A percentile compares a stretch with the other conserved stretches of the same genome.
Evolutionary conservation across 805 yeast species (phyloP).

Genomic region (Candida anglica): DNA sequence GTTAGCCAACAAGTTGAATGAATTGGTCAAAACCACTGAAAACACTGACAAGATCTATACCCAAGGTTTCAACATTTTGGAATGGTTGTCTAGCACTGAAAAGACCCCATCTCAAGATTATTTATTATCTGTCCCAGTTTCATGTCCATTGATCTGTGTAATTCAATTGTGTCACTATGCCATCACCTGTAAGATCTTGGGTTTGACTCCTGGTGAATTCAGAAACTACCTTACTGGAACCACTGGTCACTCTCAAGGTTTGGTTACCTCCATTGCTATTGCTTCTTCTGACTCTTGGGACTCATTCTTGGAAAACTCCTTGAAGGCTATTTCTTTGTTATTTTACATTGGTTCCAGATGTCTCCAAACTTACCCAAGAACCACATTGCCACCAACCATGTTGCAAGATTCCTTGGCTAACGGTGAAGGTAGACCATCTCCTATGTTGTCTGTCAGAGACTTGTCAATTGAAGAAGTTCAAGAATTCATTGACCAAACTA

Average conservation of each 20-base stretch:
- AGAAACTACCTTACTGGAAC: slow-evolving; percentile 66
- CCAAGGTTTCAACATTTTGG: slow-evolving; percentile 84
- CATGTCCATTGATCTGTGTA: slow-evolving; percentile 96
- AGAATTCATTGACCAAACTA: slow-evolving; percentile 75
- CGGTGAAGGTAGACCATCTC: slow-evolving; percentile 95
- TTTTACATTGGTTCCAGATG: slow-evolving; percentile 94
- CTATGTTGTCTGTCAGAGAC: slow-evolving; percentile 94
- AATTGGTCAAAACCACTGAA: slow-evolving; percentile 64
- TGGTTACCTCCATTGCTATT: slow-evolving; percentile 89
- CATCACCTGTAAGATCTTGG: slow-evolving; percentile 78
- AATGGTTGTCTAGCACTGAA: slow-evolving; percentile 84
- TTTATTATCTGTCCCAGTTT: slow-evolving; percentile 84
- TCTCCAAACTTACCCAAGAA: slow-evolving; percentile 85
- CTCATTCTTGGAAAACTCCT: slow-evolving; percentile 64
- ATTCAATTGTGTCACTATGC: slow-evolving; percentile 94
- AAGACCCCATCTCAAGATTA: slow-evolving; percentile 88
- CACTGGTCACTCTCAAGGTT: slow-evolving; percentile 88
- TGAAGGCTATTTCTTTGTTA: slow-evolving; percentile 77
- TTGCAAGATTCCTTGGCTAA: slow-evolving; percentile 88
- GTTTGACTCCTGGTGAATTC: slow-evolving; percentile 86
- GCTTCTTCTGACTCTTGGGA: slow-evolving; percentile 83
- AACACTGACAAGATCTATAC: slow-evolving; percentile 86
- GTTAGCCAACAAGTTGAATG: slow-evolving; percentile 64
- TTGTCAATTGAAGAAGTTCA: slow-evolving; percentile 78
- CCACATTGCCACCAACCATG: slow-evolving; percentile 90